Evolutionary conservation across 768 basidiomycete species (phyloP), one percentile per base, ranked within the genome.

Genomic region (Lyophyllum atratum): DNA sequence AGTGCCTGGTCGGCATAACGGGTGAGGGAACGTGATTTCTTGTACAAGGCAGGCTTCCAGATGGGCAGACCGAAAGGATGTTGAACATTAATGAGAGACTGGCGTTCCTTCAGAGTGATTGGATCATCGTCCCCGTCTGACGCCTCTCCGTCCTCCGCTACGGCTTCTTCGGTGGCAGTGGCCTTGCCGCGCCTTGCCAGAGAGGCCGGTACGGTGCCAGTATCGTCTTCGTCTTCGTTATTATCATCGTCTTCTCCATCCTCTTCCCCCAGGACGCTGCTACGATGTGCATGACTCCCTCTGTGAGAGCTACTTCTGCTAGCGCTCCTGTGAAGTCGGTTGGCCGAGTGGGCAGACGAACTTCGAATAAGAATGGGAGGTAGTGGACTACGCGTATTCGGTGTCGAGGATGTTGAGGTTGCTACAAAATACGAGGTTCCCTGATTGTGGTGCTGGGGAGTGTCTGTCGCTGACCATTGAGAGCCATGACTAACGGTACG

Each of bases 21-120:
- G 48, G 95, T 98, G 65, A 99, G 92, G 2, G 95, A 93, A 29
- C 97, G 89, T 29, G 92, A 90, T 70, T 99, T 99, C 74, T 95
- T 95, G 85, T 99, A 99, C 56, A 99, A 73, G 0, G 97, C 97
- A 21, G 97, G 97, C 72, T 99, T 99, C 97, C 97, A 99, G 69
- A 99, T 98, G 37, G 93, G 96, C 57, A 99, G 80, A 78, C 97
- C 97, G 72, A 99, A 99, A 14, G 97, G 97, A 72, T 99, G 97
- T 68, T 96, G 93, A 68, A 97, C 95, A 74, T 99, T 99, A 70
- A 98, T 97, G 65, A 97, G 90, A 42, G 95, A 97, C 72, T 99
- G 97, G 28, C 97, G 85, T 64, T 98, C 95, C 73, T 90, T 93
- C 63, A 99, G 75, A 0, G 96, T 98, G 60, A 96, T 90, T 3